Conservation (phyloP, 1,284 basidiomycete genomes). For the Rhodotorula sp. region DNA sequence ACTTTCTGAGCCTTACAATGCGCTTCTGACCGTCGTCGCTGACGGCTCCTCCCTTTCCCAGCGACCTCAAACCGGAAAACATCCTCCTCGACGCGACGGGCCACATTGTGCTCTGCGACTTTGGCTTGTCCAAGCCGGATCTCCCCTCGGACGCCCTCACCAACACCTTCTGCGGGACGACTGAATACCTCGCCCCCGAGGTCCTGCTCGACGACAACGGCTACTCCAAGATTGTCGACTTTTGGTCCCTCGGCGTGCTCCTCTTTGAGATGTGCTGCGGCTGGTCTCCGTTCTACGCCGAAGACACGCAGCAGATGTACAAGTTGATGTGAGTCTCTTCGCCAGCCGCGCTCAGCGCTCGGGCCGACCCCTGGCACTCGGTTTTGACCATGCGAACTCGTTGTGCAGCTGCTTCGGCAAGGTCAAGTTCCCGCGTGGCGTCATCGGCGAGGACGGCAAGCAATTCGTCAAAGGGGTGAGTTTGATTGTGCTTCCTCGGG, state of each 20-base stretch:
- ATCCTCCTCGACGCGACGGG: constrained; percentile 95
- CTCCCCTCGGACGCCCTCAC: constrained; percentile 90
- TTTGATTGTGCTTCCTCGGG: constrained; percentile 36
- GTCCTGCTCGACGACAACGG: constrained; percentile 98
- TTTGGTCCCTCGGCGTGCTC: constrained; percentile 67
- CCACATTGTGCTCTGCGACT: constrained; percentile 94
- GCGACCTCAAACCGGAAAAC: constrained; percentile 95
- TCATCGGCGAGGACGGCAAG: constrained; percentile 97
- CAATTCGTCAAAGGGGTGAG: constrained; percentile 97
- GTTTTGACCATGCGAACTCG: not conserved
- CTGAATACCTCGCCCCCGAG: constrained; percentile 88
- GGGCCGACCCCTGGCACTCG: not conserved
- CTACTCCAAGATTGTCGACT: constrained; percentile 97
- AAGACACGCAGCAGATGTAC: constrained; percentile 99
- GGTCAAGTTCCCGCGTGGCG: constrained; percentile 93
- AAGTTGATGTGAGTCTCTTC: constrained; percentile 76
- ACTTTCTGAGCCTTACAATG: not conserved
- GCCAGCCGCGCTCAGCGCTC: not conserved
- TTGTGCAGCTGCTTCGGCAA: constrained; percentile 63
- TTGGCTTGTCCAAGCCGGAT: constrained; percentile 95
- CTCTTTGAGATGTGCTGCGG: constrained; percentile 87
- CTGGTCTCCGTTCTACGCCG: constrained; percentile 99
- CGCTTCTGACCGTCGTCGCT: not conserved
- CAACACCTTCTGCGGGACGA: constrained; percentile 58
- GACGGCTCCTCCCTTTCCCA: constrained; percentile 42